Evolutionary conservation across 179 eudicot genomes (phyloP), one percentile per base, ranked within the genome.

Genomic region (Beta macrorhiza): DNA sequence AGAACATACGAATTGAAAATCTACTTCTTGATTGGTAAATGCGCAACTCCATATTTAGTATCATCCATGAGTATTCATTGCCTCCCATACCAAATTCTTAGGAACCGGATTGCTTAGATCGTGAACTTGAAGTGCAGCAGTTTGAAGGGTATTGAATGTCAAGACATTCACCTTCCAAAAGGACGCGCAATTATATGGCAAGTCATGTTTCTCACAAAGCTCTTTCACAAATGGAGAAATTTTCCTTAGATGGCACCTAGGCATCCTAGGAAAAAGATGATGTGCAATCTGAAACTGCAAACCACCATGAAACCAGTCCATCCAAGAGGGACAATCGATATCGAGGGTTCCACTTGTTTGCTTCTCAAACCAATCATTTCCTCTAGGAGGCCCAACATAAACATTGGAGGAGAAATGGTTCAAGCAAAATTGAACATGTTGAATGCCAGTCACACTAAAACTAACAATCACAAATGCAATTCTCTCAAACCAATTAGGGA

Each of bases 11-110:
- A n/a, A n/a, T n/a, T n/a, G n/a, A n/a, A n/a, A 32, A 32, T 32
- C 37, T 16, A 20, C 8, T 62, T 62, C n/a, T 62, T n/a, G 7
- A 16, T 5, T n/a, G 32, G 29, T 62, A 62, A 62, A 62, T 62
- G 42, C 42, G 10, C 3, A 1, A 64, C 8, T 64, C 15, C n/a
- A 4, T 58, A 58, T 22, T 22, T 1, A 64, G 10, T 5, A 10
- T 92, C 89, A 92, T n/a, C 97, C 97, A 78, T 92, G 92, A 44
- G 94, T 92, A 78, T 91, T 92, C 19, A 91, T 81, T n/a, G 97
- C 97, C 77, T 92, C 97, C 94, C 94, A 92, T 5, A 90, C 80
- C 85, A 92, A 59, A 69, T 90, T 89, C 87, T 80, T 87, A 3
- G 91, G 93, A 17, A 89, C 83, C 0, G 93, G 90, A 17, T 67